Conservation (phyloP, 345 rosid genomes). For the Linum tenue region DNA sequence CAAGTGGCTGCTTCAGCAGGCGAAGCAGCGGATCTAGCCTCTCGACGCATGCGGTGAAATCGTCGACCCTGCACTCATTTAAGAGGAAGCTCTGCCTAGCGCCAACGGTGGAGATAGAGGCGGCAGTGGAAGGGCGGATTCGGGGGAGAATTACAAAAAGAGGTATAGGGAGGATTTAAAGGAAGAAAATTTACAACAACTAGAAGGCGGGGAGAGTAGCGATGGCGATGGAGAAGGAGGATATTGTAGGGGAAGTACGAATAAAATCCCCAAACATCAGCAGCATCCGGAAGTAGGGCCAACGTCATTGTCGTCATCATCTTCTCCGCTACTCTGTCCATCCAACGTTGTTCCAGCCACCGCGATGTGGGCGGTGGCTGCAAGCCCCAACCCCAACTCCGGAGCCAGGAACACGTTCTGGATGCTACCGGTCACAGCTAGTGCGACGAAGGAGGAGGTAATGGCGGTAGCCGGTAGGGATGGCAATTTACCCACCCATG, state of each 20-base stretch:
- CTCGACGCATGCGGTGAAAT: conserved; percentile 50
- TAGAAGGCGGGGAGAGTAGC: conserved; percentile 29
- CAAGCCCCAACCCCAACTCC: conserved; percentile 35
- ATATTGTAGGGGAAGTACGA: conserved; percentile 21
- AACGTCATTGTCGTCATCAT: background rate
- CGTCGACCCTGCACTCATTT: conserved; percentile 50
- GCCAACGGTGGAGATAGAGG: conserved; percentile 6
- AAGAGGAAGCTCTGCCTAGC: conserved; percentile 41
- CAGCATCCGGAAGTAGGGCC: conserved; percentile 14
- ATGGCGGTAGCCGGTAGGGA: too few species aligned
- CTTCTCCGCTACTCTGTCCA: conserved; percentile 24
- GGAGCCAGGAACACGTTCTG: conserved; percentile 49
- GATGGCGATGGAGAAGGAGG: conserved; percentile 15
- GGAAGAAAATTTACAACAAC: conserved; percentile 31
- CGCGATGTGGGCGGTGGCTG: conserved; percentile 73
- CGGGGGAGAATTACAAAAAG: conserved; percentile 43
- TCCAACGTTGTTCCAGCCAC: conserved; percentile 35
- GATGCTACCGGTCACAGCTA: conserved; percentile 56
- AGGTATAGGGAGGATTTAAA: conserved; percentile 60
- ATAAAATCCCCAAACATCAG: conserved; percentile 27
- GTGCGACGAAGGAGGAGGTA: conserved; percentile 14
- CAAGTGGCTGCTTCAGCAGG: conserved; percentile 70
- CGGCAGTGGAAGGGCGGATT: conserved; percentile 31
- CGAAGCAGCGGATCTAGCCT: conserved; percentile 69
- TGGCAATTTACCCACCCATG: too few species aligned